Evolutionary conservation across 345 rosid species (phyloP).

Genomic region (Abelmoschus esculentus): DNA sequence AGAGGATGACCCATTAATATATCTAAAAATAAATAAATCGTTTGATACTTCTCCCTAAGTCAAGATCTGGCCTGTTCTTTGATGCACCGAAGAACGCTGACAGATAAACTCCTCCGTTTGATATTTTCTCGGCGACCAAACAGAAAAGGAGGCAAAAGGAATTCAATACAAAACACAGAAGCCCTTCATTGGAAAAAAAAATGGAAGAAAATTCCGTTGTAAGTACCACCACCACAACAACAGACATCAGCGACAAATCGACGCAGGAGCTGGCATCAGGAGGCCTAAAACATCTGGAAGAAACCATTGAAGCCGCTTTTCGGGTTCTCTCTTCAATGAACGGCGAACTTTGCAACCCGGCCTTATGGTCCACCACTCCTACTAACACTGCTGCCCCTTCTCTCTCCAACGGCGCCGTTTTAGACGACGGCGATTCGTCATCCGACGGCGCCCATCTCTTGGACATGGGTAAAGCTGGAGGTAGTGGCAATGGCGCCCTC

Average conservation of each 20-base stretch:
- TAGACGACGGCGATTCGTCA: slow-evolving; percentile 19
- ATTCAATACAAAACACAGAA: neutral
- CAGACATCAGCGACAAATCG: slow-evolving; percentile 25
- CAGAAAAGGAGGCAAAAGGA: neutral
- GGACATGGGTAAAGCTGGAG: slow-evolving; percentile 39
- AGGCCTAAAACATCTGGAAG: slow-evolving; percentile 82
- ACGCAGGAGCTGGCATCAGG: slow-evolving; percentile 82
- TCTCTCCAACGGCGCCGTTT: slow-evolving; percentile 25
- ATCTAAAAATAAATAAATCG: too few species aligned
- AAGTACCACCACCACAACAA: slow-evolving; percentile 16
- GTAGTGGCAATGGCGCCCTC: slow-evolving; percentile 56
- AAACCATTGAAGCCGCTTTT: slow-evolving; percentile 78
- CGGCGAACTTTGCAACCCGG: slow-evolving; percentile 88
- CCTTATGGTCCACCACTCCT: slow-evolving; percentile 64
- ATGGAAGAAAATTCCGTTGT: slow-evolving; percentile 21
- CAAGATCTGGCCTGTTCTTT: too few species aligned
- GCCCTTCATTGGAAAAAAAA: neutral
- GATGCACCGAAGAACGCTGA: too few species aligned
- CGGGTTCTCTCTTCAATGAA: slow-evolving; percentile 83
- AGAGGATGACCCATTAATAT: too few species aligned
- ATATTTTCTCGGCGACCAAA: neutral
- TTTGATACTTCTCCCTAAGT: too few species aligned
- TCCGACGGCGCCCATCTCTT: slow-evolving; percentile 44
- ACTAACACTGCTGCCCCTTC: slow-evolving; percentile 19
- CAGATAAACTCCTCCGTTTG: neutral